phyloP scores from a whole-genome alignment of 768 basidiomycete species.

The Coprinellus micaceus region DNA sequence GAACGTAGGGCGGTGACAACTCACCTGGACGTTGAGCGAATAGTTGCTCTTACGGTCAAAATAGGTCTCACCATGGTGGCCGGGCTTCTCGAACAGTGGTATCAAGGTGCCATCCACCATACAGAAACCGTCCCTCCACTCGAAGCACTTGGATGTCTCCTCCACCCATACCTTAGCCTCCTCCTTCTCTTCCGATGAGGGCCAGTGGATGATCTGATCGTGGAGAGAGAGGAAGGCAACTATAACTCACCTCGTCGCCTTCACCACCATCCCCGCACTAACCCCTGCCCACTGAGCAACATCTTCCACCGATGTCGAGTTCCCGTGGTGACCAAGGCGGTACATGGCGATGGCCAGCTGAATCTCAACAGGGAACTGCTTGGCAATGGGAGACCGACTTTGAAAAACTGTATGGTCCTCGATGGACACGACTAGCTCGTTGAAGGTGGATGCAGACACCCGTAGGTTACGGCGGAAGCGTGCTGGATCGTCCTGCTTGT shows the following conservation, averaged over 20 bases:
- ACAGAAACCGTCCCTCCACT: conserved; percentile 27
- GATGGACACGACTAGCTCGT: conserved; percentile 16
- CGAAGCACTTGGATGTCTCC: conserved; percentile 5
- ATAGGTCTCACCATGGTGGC: conserved; percentile 30
- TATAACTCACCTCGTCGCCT: conserved; percentile 17
- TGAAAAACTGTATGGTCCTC: conserved; percentile 24
- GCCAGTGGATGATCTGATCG: conserved; percentile 16
- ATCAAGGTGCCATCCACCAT: conserved; percentile 32
- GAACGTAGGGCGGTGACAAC: conserved; percentile 2
- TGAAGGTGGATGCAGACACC: conserved; percentile 22
- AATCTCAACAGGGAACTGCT: conserved; percentile 22
- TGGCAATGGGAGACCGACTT: conserved; percentile 14
- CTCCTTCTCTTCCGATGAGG: conserved; percentile 17
- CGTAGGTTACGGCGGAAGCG: conserved; percentile 24
- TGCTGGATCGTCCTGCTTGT: conserved; percentile 15
- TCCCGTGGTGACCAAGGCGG: conserved; percentile 25
- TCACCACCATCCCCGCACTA: conserved; percentile 18
- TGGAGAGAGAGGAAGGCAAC: conserved; percentile 18
- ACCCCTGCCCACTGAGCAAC: conserved; percentile 25
- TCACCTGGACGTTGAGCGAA: conserved; percentile 29
- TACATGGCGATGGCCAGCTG: conserved; percentile 28
- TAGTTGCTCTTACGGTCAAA: conserved; percentile 29
- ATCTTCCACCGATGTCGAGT: conserved; percentile 19
- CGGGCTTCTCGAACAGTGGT: conserved; percentile 27
- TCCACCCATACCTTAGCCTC: conserved; percentile 21